phyloP scores from a whole-genome alignment of 768 basidiomycete species.

The Naganishia onofrii region DNA sequence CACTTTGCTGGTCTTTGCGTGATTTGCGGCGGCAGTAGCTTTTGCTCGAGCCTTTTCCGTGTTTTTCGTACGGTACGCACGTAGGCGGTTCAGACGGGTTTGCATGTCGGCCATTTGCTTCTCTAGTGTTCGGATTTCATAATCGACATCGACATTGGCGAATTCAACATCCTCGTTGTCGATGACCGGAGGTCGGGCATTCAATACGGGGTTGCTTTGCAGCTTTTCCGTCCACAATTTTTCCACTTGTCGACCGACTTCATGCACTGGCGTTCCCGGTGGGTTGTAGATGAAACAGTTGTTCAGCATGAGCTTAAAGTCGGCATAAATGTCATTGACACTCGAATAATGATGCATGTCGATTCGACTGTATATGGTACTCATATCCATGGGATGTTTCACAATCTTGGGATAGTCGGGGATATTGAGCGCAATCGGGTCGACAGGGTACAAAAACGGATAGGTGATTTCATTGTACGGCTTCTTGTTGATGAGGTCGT shows the following conservation, averaged over 20 bases:
- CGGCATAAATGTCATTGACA: slow-evolving; percentile 78
- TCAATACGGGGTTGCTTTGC: slow-evolving; percentile 54
- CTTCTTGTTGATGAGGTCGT: slow-evolving; percentile 65
- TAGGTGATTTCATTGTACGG: slow-evolving; percentile 68
- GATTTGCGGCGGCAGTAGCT: slow-evolving; percentile 4
- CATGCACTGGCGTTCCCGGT: slow-evolving; percentile 76
- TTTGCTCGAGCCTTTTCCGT: slow-evolving; percentile 22
- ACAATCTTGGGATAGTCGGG: slow-evolving; percentile 82
- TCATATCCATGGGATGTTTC: slow-evolving; percentile 93
- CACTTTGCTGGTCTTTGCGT: slow-evolving; percentile 35
- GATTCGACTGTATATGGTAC: slow-evolving; percentile 81
- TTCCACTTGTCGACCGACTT: slow-evolving; percentile 80
- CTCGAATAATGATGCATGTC: slow-evolving; percentile 71
- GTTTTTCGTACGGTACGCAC: slow-evolving; percentile 24
- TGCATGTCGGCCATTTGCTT: slow-evolving; percentile 13
- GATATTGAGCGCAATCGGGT: slow-evolving; percentile 72
- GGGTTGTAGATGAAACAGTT: slow-evolving; percentile 95
- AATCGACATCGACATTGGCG: slow-evolving; percentile 62
- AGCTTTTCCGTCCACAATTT: slow-evolving; percentile 89
- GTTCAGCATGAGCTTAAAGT: slow-evolving; percentile 90
- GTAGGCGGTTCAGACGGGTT: background rate
- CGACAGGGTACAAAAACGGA: slow-evolving; percentile 93
- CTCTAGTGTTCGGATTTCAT: slow-evolving; percentile 57
- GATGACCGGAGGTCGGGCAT: slow-evolving; percentile 47
- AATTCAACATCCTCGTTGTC: slow-evolving; percentile 65